Conservation (phyloP, 192 early-diverging fungal species). For the Gryganskiella cystojenkinii region DNA sequence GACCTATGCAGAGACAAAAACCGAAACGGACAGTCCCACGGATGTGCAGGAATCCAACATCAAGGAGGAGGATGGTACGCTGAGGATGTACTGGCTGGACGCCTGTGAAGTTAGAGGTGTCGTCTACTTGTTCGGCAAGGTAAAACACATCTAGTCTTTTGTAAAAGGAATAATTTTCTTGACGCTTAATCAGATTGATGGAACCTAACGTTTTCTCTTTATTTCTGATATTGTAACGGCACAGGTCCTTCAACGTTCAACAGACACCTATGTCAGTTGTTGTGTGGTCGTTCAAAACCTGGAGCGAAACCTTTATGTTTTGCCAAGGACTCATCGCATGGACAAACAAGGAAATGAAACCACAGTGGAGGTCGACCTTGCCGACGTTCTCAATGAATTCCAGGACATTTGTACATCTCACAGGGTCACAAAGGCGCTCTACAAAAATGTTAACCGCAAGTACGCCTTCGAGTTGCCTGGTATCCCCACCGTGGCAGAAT, state of each 20-base stretch:
- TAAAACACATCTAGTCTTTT: no score
- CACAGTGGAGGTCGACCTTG: conserved; percentile 66
- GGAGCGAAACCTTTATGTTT: conserved; percentile 89
- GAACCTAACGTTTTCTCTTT: not conserved
- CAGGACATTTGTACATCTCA: conserved; percentile 64
- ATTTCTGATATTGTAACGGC: no score
- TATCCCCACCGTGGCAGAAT: conserved; percentile 83
- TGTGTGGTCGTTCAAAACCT: conserved; percentile 84
- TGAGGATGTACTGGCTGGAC: conserved; percentile 94
- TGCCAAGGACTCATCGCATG: conserved; percentile 74
- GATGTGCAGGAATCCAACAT: conserved; percentile 31
- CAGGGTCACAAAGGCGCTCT: conserved; percentile 66
- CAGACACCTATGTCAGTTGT: conserved; percentile 78
- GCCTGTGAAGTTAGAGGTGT: conserved; percentile 83
- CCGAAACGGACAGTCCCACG: not conserved
- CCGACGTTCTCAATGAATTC: conserved; percentile 83
- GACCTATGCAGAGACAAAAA: conserved; percentile 9
- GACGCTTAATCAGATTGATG: no score
- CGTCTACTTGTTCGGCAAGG: conserved; percentile 95
- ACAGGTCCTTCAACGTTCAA: conserved; percentile 65
- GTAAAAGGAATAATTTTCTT: no score
- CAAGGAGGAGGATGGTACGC: conserved; percentile 59
- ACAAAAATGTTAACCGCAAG: conserved; percentile 76
- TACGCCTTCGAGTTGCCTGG: conserved; percentile 93
- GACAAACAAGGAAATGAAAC: conserved; percentile 66